Conservation (phyloP, 1,284 basidiomycete genomes). For the Pseudozyma thailandica region DNA sequence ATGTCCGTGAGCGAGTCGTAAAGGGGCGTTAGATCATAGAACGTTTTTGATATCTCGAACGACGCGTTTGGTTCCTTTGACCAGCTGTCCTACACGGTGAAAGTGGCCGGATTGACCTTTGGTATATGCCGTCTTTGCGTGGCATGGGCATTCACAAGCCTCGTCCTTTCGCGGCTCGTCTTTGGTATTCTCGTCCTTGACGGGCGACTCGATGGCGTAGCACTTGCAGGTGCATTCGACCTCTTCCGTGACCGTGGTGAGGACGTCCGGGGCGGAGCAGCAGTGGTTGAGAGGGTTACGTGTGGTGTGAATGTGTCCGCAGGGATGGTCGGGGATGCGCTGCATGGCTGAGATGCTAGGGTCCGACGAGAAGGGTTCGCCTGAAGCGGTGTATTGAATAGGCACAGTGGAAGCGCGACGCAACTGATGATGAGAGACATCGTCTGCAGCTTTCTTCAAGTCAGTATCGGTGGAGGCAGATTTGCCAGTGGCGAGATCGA, state of each 20-base stretch:
- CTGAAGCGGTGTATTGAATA: conserved; percentile 23
- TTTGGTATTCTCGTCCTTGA: neutral
- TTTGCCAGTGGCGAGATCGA: neutral
- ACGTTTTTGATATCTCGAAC: conserved; percentile 45
- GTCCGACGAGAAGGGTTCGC: conserved; percentile 34
- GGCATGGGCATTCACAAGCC: conserved; percentile 15
- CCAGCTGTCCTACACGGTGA: conserved; percentile 41
- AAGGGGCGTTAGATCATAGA: conserved; percentile 11
- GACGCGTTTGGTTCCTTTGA: conserved; percentile 39
- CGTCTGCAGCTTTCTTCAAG: neutral
- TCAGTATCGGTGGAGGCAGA: neutral
- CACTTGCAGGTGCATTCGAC: conserved; percentile 14
- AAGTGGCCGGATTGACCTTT: conserved; percentile 33
- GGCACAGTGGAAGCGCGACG: conserved; percentile 15
- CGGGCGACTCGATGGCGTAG: neutral
- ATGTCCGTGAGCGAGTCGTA: neutral
- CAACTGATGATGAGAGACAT: too few species aligned
- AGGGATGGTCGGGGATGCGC: conserved; percentile 39
- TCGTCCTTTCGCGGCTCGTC: neutral
- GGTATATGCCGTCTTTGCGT: conserved; percentile 2
- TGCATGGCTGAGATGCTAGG: conserved; percentile 47
- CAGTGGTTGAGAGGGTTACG: conserved; percentile 12
- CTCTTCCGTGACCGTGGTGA: neutral
- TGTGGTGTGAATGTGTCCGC: conserved; percentile 4
- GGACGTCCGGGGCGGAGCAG: conserved; percentile 25